Conservation (phyloP, 1,284 basidiomycete species). For the Boletellus deceptivus region DNA sequence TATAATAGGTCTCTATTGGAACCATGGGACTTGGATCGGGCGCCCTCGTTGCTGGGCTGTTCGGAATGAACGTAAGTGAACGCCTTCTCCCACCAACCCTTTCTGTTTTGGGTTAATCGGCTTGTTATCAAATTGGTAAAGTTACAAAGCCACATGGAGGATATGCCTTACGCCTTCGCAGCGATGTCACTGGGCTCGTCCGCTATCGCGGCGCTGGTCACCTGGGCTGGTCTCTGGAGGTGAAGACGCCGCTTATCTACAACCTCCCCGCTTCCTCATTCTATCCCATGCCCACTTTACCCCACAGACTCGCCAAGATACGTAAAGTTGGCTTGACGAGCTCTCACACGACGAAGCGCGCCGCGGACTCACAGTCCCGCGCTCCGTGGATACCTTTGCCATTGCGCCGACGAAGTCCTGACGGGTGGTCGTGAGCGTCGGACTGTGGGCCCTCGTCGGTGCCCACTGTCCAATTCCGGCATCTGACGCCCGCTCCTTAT, state of each 20-base stretch:
- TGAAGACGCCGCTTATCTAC: slow-evolving; percentile 31
- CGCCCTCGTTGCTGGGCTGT: slow-evolving; percentile 88
- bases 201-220: slow-evolving; percentile 53
- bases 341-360: slow-evolving; percentile 24
- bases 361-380: slow-evolving; percentile 30
- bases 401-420: slow-evolving; percentile 49
- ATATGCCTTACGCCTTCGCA: slow-evolving; percentile 66
- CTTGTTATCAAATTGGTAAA: slow-evolving; percentile 32
- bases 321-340: slow-evolving; percentile 54
- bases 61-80: slow-evolving; percentile 89
- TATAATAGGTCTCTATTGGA: slow-evolving; percentile 77
- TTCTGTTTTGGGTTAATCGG: slow-evolving; percentile 23
- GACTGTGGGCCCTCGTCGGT: slow-evolving; percentile 1
- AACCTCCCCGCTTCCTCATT: not conserved
- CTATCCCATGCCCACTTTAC: slow-evolving; percentile 10
- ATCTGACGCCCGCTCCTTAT: slow-evolving; percentile 12
- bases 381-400: slow-evolving; percentile 57
- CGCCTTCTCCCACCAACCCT: slow-evolving; percentile 14
- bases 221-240: slow-evolving; percentile 62
- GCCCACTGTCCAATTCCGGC: slow-evolving; percentile 3
- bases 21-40: slow-evolving; percentile 93
- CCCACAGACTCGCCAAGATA: slow-evolving; percentile 43
- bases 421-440: slow-evolving; percentile 49
- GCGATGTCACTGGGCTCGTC: slow-evolving; percentile 57
- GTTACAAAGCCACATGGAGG: slow-evolving; percentile 70